A percentile compares a stretch with the other conserved stretches of the same genome.
phyloP scores from a whole-genome alignment of 2,329 filamentous ascomycete species.

The Fusarium aywerte region DNA sequence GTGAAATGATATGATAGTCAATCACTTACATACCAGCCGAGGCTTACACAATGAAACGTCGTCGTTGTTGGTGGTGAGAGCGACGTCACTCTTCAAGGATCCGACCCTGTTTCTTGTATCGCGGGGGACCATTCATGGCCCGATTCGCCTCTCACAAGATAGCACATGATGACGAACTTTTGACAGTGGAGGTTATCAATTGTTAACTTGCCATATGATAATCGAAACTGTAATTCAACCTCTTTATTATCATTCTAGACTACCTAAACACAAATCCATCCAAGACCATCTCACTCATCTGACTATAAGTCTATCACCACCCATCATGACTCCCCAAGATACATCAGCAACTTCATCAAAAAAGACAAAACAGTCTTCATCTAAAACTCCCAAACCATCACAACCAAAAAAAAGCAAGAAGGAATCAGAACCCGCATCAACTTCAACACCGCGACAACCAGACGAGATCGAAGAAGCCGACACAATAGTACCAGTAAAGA shows the following conservation, averaged over 20 bases:
- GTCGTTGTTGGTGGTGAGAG: conserved; percentile 11
- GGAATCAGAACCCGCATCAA: background rate
- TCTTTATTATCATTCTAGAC: background rate
- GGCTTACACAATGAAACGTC: background rate
- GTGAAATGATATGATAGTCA: background rate
- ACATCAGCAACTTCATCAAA: conserved; percentile 20
- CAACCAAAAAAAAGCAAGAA: conserved; percentile 3
- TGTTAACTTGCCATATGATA: background rate
- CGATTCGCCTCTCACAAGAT: conserved; percentile 37
- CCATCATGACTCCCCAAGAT: conserved; percentile 17
- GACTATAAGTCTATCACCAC: background rate
- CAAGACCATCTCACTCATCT: background rate
- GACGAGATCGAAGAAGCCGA: conserved; percentile 38
- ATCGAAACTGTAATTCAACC: background rate
- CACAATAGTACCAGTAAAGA: conserved; percentile 8
- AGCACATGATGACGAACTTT: conserved; percentile 43
- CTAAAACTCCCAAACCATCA: conserved; percentile 5
- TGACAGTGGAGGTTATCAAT: conserved; percentile 12
- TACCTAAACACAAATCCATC: background rate
- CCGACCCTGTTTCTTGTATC: conserved; percentile 41
- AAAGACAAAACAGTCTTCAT: conserved; percentile 4
- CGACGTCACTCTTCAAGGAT: conserved; percentile 45
- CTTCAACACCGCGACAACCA: conserved; percentile 16
- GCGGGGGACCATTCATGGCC: conserved; percentile 34
- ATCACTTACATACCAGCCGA: conserved; percentile 3